A percentile compares a stretch with the other conserved stretches of the same genome.
phyloP scores from a whole-genome alignment of 768 basidiomycete species.

The Lanmaoa rubissima region DNA sequence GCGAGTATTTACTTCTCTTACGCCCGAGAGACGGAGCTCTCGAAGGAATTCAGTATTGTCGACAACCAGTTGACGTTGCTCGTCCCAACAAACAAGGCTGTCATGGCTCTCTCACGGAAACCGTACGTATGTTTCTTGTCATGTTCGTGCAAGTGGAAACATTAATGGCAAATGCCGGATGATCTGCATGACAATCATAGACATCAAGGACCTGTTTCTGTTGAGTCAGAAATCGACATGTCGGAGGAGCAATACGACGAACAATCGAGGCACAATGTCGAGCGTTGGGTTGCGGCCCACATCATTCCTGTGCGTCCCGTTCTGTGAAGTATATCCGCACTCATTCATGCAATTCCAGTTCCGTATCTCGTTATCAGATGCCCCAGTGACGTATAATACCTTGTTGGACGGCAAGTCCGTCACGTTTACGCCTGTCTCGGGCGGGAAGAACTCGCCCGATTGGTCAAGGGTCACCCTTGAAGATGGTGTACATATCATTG shows the following conservation, averaged over 20 bases:
- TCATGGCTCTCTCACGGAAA: slow-evolving; percentile 76
- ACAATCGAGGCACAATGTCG: slow-evolving; percentile 61
- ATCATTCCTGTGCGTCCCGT: slow-evolving; percentile 65
- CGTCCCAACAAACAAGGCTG: slow-evolving; percentile 85
- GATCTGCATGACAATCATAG: slow-evolving; percentile 34
- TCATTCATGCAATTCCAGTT: slow-evolving; percentile 27
- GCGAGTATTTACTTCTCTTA: slow-evolving; percentile 85
- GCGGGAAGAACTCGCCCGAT: slow-evolving; percentile 39
- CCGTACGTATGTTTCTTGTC: slow-evolving; percentile 54
- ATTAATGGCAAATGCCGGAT: not conserved
- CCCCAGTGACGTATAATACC: slow-evolving; percentile 48
- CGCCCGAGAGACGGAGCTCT: slow-evolving; percentile 68
- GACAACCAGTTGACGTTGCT: slow-evolving; percentile 53
- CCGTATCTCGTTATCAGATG: slow-evolving; percentile 43
- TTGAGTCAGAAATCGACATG: slow-evolving; percentile 49
- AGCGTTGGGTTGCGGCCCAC: slow-evolving; percentile 79
- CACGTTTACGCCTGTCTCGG: slow-evolving; percentile 42
- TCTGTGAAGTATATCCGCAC: not conserved
- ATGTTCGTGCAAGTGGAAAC: not conserved
- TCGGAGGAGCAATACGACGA: slow-evolving; percentile 67
- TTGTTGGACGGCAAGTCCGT: slow-evolving; percentile 59
- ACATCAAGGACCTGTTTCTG: slow-evolving; percentile 51
- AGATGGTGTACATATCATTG: slow-evolving; percentile 52
- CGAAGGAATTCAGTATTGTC: slow-evolving; percentile 41
- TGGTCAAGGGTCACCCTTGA: slow-evolving; percentile 64